Base-by-base conservation (phyloP, 2,329 filamentous ascomycete genomes). In the Elsinoe fawcettii region DNA sequence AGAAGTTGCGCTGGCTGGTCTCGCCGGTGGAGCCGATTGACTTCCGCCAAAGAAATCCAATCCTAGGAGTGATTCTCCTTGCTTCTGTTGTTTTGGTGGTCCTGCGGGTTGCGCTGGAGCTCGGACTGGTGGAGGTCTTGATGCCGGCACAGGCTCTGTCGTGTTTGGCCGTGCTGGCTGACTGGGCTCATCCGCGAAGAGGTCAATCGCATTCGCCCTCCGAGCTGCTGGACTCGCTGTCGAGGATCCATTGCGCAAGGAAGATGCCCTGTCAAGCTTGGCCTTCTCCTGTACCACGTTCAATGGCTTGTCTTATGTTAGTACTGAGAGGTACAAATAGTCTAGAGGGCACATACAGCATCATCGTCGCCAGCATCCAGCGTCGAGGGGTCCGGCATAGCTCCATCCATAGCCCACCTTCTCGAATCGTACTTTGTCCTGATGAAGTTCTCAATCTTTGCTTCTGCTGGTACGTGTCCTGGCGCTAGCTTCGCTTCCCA, bases 361-460 rank as follows among this genome's bases (percentile, higher is more conserved):
- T 96, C 90, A 66, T 96, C 92, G 25, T 58, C 61, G 56, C 84
- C 90, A 14, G 90, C 88, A 69, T 95, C 90, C 54, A 99, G 74
- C 1, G 87, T 88, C 2, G 88, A 80, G n/a, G 95, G 93, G 69
- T 97, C 90, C 4, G 95, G 95, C 69, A 95, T 92, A 4, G 84
- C 85, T 1, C 93, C 93, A 60, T 99, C 93, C 91, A 97, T 97
- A n/a, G 90, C 87, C 93, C 93, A 99, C 75, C 95, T 82, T 81
- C 96, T 97, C 56, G 93, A 87, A 72, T 99, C 93, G 73, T 99
- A 99, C 74, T 99, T 99, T 58, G 95, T 99, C 64, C 93, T 85
- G 66, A 99, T 97, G 69, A 99, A 99, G 78, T 97, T 99, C 80
- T 99, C 93, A 66, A 99, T 97, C 80, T 99, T 99, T 77, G 88